Conservation (phyloP, 805 yeast genomes). For the Peterozyma xylosa region DNA sequence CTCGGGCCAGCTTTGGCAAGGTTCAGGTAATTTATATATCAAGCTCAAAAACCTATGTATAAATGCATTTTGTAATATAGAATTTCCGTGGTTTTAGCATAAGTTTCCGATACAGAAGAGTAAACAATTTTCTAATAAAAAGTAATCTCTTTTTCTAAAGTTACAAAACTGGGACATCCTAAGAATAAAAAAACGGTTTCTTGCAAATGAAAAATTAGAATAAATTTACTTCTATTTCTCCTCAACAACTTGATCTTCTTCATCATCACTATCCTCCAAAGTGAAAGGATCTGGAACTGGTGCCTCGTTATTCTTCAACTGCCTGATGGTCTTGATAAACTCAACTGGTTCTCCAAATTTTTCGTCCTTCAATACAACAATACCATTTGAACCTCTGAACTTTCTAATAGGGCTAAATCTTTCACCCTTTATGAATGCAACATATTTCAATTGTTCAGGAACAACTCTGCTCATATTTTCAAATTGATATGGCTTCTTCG, state of each 20-base stretch:
- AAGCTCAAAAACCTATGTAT: neutral
- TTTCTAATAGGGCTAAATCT: constrained; percentile 81
- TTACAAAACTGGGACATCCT: too few relatives aligned
- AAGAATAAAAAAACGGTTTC: too few relatives aligned
- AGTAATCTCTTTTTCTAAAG: neutral
- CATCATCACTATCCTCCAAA: constrained; percentile 48
- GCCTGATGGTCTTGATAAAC: constrained; percentile 77
- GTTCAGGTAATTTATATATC: constrained; percentile 25
- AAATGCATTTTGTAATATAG: neutral
- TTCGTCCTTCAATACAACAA: constrained; percentile 63
- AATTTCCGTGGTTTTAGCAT: neutral
- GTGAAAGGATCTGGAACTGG: constrained; percentile 68
- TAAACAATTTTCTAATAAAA: neutral
- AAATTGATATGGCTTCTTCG: constrained; percentile 60
- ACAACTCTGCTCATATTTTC: constrained; percentile 81
- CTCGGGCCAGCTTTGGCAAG: constrained; percentile 43
- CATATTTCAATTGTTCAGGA: constrained; percentile 80
- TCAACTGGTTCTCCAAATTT: constrained; percentile 54
- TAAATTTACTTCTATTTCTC: neutral
- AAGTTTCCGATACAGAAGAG: neutral
- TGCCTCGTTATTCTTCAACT: constrained; percentile 64
- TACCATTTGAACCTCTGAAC: constrained; percentile 61
- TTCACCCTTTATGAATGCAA: constrained; percentile 67
- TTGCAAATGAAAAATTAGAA: too few relatives aligned
- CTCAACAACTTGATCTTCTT: constrained; percentile 15